Conservation (phyloP, 1,139 yeast genomes). For the Kodamaea fungicola region DNA sequence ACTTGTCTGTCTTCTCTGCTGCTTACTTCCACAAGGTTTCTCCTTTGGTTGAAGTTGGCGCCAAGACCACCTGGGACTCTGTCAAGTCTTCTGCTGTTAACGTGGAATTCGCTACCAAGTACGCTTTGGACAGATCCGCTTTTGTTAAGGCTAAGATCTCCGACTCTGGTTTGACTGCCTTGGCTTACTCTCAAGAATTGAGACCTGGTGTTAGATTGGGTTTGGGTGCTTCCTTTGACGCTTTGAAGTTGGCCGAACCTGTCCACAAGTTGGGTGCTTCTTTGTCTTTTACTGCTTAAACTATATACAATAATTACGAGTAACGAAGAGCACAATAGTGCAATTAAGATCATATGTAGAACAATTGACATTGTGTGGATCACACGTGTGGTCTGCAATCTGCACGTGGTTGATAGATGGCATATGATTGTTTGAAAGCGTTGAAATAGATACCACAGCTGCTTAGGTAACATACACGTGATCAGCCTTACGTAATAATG, state of each 20-base stretch:
- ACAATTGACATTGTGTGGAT: too few relatives aligned
- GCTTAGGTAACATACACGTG: too few relatives aligned
- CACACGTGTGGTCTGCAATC: too few relatives aligned
- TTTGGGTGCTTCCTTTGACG: conserved; percentile 95
- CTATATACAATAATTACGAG: not conserved
- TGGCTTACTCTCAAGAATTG: conserved; percentile 91
- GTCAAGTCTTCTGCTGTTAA: conserved; percentile 63
- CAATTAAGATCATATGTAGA: too few relatives aligned
- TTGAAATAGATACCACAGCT: too few relatives aligned
- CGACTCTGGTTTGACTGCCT: conserved; percentile 93
- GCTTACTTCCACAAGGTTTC: conserved; percentile 97
- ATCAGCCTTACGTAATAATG: too few relatives aligned
- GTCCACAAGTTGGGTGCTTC: conserved; percentile 98
- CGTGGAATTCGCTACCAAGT: conserved; percentile 95
- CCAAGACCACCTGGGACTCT: conserved; percentile 95
- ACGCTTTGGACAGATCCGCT: conserved; percentile 80
- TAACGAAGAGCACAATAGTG: not conserved
- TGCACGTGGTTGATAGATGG: too few relatives aligned
- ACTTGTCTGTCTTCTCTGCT: conserved; percentile 88
- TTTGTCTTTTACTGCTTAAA: conserved; percentile 82
- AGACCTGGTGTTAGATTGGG: conserved; percentile 98
- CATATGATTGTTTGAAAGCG: too few relatives aligned
- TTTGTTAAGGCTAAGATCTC: conserved; percentile 96
- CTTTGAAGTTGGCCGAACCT: conserved; percentile 92
- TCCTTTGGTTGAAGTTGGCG: conserved; percentile 92